A percentile compares a stretch with the other conserved stretches of the same genome.
These are phyloP conservation scores for Cercophora samala DNA, from an alignment of 495 filamentous ascomycete species.

Conservation along the genomic window DNA sequence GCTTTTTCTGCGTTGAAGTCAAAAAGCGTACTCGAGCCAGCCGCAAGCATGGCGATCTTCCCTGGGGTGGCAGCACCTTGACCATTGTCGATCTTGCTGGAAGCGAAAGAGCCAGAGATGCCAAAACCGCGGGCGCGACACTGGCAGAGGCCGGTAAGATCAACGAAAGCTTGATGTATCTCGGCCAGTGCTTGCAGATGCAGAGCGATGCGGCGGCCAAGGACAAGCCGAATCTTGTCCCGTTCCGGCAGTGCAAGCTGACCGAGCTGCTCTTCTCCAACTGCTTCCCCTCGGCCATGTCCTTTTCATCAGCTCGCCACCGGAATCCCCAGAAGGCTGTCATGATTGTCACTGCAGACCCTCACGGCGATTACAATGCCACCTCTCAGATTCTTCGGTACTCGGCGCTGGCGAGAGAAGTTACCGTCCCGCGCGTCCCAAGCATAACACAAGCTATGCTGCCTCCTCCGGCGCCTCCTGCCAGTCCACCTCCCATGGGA, in stretches of 20 bases:
- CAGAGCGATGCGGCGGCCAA: conserved; percentile 74
- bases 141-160: conserved; percentile 96
- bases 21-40: conserved; percentile 69
- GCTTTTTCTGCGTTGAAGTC: conserved; percentile 94
- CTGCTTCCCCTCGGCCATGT: conserved; percentile 69
- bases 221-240: conserved; percentile 76
- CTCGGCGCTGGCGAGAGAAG: conserved; percentile 87
- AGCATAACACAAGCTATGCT: conserved; percentile 57
- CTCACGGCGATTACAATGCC: conserved; percentile 90
- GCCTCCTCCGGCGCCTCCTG: conserved; percentile 22
- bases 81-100: conserved; percentile 93
- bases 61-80: conserved; percentile 76
- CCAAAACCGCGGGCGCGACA: conserved; percentile 89
- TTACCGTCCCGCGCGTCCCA: conserved; percentile 85
- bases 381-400: conserved; percentile 96
- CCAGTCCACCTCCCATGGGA: conserved; percentile 30
- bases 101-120: conserved; percentile 87
- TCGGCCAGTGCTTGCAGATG: conserved; percentile 96
- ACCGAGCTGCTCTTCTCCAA: conserved; percentile 96
- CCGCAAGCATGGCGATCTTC: conserved; percentile 36
- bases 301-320: conserved; percentile 34
- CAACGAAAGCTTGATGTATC: conserved; percentile 96
- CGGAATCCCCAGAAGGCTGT: conserved; percentile 75
- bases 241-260: conserved; percentile 93
- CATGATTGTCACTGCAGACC: conserved; percentile 97